These are phyloP conservation scores for Fennellomyces sp. DNA, from an alignment of 371 early-diverging fungal genomes.

Conservation along the genomic window DNA sequence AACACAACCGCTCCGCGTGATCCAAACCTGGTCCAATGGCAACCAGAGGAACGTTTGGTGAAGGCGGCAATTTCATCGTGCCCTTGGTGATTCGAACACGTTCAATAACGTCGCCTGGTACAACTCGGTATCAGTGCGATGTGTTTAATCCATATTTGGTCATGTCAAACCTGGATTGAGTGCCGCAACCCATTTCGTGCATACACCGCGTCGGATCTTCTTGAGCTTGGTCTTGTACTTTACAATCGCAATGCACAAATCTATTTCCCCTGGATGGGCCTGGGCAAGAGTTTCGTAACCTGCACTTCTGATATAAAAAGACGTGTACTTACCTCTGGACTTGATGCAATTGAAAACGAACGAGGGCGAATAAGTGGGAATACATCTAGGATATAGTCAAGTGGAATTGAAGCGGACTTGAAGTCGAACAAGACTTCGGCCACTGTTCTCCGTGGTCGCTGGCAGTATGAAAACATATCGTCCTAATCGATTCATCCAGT, in stretches of 20 bases:
- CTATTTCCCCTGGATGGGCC: slow-evolving; percentile 55
- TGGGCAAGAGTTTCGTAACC: slow-evolving; percentile 5
- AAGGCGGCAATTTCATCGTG: slow-evolving; percentile 71
- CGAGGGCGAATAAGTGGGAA: slow-evolving; percentile 81
- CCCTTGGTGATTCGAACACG: slow-evolving; percentile 68
- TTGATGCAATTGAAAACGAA: slow-evolving; percentile 83
- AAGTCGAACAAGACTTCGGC: slow-evolving; percentile 89
- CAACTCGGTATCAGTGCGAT: background rate
- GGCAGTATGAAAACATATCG: slow-evolving; percentile 85
- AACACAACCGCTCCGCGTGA: too few relatives aligned
- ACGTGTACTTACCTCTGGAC: slow-evolving; percentile 22
- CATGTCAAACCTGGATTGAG: slow-evolving; percentile 30
- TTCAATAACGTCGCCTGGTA: slow-evolving; percentile 44
- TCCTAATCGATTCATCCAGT: slow-evolving; percentile 44
- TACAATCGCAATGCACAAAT: slow-evolving; percentile 87
- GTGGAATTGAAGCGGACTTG: slow-evolving; percentile 67
- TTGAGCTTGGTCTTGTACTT: slow-evolving; percentile 79
- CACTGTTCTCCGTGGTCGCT: slow-evolving; percentile 76
- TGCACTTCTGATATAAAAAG: background rate
- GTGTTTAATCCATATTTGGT: background rate
- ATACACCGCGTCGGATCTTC: slow-evolving; percentile 78
- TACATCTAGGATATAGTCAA: slow-evolving; percentile 83
- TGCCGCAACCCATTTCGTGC: slow-evolving; percentile 76
- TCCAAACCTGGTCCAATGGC: slow-evolving; percentile 74
- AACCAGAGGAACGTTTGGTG: slow-evolving; percentile 60